Evolutionary conservation across 2,329 filamentous ascomycete species (phyloP).

Genomic region (Cladophialophora exuberans): DNA sequence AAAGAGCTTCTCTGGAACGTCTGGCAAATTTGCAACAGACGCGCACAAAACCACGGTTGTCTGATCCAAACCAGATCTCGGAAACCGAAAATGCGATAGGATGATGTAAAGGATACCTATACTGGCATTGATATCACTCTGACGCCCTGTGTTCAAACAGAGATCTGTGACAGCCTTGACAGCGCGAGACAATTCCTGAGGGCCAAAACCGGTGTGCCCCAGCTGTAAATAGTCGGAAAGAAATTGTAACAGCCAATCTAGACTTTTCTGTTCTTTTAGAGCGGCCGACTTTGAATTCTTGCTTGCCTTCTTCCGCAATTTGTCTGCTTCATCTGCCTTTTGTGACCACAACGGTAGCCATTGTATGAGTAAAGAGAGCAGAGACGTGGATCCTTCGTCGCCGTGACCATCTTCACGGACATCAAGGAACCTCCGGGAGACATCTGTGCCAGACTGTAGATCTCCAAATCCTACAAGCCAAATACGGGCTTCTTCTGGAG

Average conservation of each 20-base stretch:
- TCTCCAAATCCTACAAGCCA: conserved; percentile 29
- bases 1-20: conserved; percentile 20
- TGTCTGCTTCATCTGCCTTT: conserved; percentile 21
- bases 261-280: conserved; percentile 23
- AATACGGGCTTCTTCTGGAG: conserved; percentile 25
- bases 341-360: conserved; percentile 28
- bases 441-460: conserved; percentile 29
- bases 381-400: conserved; percentile 9
- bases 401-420: conserved; percentile 16
- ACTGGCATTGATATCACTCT: conserved; percentile 28
- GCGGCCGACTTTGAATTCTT: conserved; percentile 21
- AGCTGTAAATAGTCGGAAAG: conserved; percentile 28
- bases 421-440: conserved; percentile 25
- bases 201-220: conserved; percentile 22
- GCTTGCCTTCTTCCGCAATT: conserved; percentile 25
- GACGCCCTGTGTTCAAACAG: conserved; percentile 26
- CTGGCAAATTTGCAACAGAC: conserved; percentile 26
- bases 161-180: conserved; percentile 22
- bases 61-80: conserved; percentile 23
- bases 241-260: conserved; percentile 31
- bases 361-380: conserved; percentile 25
- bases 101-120: conserved; percentile 28
- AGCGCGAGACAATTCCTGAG: conserved; percentile 19
- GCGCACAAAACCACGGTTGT: conserved; percentile 29
- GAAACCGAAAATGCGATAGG: conserved; percentile 24